Base-by-base conservation (phyloP, 345 rosid species). In the Gynandropsis gynandra region DNA sequence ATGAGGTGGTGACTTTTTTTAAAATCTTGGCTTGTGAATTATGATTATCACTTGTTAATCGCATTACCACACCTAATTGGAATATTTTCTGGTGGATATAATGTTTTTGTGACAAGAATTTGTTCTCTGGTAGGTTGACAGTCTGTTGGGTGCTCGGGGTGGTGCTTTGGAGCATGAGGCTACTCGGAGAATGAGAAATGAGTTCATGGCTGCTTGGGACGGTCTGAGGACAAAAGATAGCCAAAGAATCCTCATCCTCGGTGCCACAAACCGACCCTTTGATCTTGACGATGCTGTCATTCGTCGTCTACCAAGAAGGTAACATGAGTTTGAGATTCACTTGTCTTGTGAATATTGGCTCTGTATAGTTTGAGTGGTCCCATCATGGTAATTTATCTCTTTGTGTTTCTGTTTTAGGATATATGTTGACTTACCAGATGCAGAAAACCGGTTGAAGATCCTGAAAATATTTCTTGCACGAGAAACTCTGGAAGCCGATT, bases 131-230 rank as follows among this genome's bases (percentile, higher is more conserved):
- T 60, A 92, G 99, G 88, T 92, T 62, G 99, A 92, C 61, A 87
- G 99, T 73, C 71, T 92, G 72, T 81, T 92, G 11, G 99, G 99
- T 53, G 95, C 94, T 68, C 97, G 99, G 48, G 99, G 99, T 20
- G 90, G 97, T 67, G 74, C 94, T 35, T 80, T 60, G 55, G 99
- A 92, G 65, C 97, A 92, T 1, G 99, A 92, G 56, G 99, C 97
- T 32, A 92, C 99, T 32, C 78, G 99, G 69, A 80, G 99, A 73
- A 92, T 88, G 99, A 83, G 95, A 68, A 92, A 92, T 42, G 99
- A 92, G 69, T 92, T 92, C 64, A 92, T 92, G 99, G 89, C 99
- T 42, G 97, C 99, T 34, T 92, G 99, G 99, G 99, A 92, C 75
- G 99, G 99, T 48, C 74, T 92, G 65, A 80, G 95, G 66, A 73